Evolutionary conservation across 148 eudicot species (phyloP).

Genomic region (Euryodendron excelsum): DNA sequence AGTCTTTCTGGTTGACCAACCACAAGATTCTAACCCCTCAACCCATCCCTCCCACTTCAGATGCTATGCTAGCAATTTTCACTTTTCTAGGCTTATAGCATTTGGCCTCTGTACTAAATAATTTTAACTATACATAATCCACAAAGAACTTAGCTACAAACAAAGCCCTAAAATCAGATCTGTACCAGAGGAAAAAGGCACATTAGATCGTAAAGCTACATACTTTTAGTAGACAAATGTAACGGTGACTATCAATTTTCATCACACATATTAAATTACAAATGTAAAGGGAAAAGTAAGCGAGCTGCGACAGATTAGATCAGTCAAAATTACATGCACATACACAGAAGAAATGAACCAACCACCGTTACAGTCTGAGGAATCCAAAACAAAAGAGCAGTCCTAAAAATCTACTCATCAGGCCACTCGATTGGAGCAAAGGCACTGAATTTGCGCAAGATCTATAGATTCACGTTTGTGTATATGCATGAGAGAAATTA

Average conservation of each 20-base stretch:
- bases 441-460: conserved; percentile 4
- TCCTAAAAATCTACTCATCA: background rate
- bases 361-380: too few species aligned
- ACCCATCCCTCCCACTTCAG: too few species aligned
- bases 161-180: background rate
- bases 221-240: background rate
- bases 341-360: too few species aligned
- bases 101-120: too few species aligned
- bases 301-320: background rate
- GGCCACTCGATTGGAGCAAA: background rate
- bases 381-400: background rate
- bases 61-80: too few species aligned
- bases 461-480: conserved; percentile 7
- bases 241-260: background rate
- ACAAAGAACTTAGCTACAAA: background rate
- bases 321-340: too few species aligned
- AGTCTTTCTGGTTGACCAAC: too few species aligned
- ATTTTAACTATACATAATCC: background rate
- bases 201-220: background rate
- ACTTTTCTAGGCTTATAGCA: too few species aligned
- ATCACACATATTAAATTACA: background rate
- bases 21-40: too few species aligned
- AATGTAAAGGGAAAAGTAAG: background rate
- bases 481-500: too few species aligned
- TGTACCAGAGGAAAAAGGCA: background rate